These are phyloP conservation scores for Diddensiella santjacobensis DNA, from an alignment of 805 yeast species.

Conservation along the genomic window DNA sequence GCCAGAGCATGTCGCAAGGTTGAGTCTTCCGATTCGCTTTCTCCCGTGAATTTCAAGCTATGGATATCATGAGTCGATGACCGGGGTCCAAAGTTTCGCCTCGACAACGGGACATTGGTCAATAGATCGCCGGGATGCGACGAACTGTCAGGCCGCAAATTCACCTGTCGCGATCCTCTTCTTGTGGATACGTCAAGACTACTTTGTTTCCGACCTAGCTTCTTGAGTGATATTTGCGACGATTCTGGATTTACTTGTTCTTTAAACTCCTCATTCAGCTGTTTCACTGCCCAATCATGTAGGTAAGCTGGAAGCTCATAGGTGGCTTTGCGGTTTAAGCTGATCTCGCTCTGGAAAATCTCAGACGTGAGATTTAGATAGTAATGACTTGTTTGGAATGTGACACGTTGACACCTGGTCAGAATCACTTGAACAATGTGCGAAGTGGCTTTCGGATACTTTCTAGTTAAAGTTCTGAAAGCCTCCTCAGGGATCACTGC, in stretches of 20 bases:
- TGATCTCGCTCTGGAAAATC: conserved; percentile 69
- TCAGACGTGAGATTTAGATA: conserved; percentile 83
- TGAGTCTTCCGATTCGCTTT: conserved; percentile 69
- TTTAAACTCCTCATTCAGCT: conserved; percentile 31
- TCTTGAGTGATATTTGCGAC: conserved; percentile 6
- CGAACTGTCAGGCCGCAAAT: conserved; percentile 30
- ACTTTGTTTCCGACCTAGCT: conserved; percentile 9
- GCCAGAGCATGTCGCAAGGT: conserved; percentile 60
- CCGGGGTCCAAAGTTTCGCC: conserved; percentile 11
- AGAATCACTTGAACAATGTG: conserved; percentile 92
- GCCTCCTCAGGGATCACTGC: conserved; percentile 89
- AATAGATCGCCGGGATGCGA: conserved; percentile 82
- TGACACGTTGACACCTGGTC: conserved; percentile 81
- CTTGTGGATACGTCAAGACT: conserved; percentile 10
- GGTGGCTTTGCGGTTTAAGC: conserved; percentile 49
- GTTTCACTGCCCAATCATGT: conserved; percentile 51
- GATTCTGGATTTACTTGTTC: conserved; percentile 19
- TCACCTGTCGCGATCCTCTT: conserved; percentile 24
- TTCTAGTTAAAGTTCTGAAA: conserved; percentile 63
- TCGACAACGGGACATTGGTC: conserved; percentile 63
- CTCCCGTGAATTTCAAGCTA: conserved; percentile 43
- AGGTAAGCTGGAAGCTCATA: conserved; percentile 62
- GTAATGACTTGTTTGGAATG: conserved; percentile 83
- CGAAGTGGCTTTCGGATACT: conserved; percentile 84
- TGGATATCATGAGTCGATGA: neutral